Evolutionary conservation across 1,139 yeast species (phyloP), one percentile per base, ranked within the genome.

Genomic region (Arxiozyma slooffiae): DNA sequence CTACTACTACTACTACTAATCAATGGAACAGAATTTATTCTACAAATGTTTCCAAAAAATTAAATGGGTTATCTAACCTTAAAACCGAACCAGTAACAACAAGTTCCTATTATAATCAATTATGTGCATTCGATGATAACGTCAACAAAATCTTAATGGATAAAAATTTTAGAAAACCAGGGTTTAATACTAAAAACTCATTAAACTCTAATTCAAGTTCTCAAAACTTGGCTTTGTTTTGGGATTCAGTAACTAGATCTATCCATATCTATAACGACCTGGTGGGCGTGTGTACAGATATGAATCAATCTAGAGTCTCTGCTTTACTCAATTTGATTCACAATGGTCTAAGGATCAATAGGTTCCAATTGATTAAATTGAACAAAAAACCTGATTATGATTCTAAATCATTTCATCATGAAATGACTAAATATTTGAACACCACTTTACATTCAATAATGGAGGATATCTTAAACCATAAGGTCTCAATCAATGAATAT

Each of bases 331-430:
- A 76, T 46, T 57, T 77, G 11, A 60, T 77, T 20, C 76, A 77
- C 55, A 75, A 75, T 47, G 80, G 77, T 3, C 64, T 77, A 38
- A 69, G 79, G 56, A 73, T 75, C 26, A 76, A 75, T 57, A 70
- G 80, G 60, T 63, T 69, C 41, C 78, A 75, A 57, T 59, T 75
- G 36, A 69, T 77, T 8, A 71, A 74, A 57, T 60, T 76, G 59
- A 70, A 73, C 51, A 75, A 74, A 60, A 76, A 76, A 55, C 74
- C 79, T 21, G 81, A 77, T 59, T 73, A 75, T 54, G 81, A 77
- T 59, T 73, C 79, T 3, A 72, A 71, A 51, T 74, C 77, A 34
- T 76, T 77, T 59, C 74, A 74, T 55, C 71, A 69, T 44, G 75
- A 74, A 53, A 73, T 74, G 67, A 71, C 71, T 48, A 66, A 67